These are phyloP conservation scores for Xylariaceae sp. DNA, from an alignment of 2,329 filamentous ascomycete genomes.

Conservation along the genomic window DNA sequence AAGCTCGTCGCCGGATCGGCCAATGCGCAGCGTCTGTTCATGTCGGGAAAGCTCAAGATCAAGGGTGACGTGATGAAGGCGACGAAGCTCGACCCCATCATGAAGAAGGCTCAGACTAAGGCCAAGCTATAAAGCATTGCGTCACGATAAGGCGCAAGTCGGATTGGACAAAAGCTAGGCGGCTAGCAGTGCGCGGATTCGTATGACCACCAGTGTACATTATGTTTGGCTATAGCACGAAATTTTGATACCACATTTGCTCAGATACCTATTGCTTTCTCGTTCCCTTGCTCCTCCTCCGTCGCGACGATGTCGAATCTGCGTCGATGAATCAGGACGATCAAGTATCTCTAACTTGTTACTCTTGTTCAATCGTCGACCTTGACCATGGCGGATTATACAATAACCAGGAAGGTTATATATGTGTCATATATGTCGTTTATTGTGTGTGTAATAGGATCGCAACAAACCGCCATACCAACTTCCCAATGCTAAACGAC, in stretches of 20 bases:
- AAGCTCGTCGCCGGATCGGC: slow-evolving; percentile 81
- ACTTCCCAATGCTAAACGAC: no score
- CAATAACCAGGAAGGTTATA: no score
- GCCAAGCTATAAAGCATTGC: slow-evolving; percentile 67
- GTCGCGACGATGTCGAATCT: no score
- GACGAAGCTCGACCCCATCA: slow-evolving; percentile 89
- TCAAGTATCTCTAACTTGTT: no score
- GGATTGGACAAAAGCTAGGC: slow-evolving; percentile 5
- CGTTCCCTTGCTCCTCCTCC: no score
- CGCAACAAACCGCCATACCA: no score
- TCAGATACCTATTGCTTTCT: neutral
- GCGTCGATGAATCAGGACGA: no score
- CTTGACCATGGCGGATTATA: no score
- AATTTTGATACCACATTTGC: slow-evolving; percentile 8
- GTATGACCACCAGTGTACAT: slow-evolving; percentile 8
- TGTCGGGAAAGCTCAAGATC: slow-evolving; percentile 98
- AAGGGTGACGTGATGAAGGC: slow-evolving; percentile 99
- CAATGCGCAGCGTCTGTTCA: slow-evolving; percentile 93
- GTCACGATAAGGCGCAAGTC: neutral
- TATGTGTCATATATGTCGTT: no score
- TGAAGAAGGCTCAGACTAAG: slow-evolving; percentile 82
- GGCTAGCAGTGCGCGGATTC: neutral
- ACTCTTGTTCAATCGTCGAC: no score
- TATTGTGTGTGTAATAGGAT: no score
- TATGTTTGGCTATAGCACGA: slow-evolving; percentile 9